Percentiles rank a stretch among this genome's conserved stretches.
These are phyloP conservation scores for Tolypocladium amazonense DNA, from an alignment of 2,329 filamentous ascomycete species.

Conservation along the genomic window DNA sequence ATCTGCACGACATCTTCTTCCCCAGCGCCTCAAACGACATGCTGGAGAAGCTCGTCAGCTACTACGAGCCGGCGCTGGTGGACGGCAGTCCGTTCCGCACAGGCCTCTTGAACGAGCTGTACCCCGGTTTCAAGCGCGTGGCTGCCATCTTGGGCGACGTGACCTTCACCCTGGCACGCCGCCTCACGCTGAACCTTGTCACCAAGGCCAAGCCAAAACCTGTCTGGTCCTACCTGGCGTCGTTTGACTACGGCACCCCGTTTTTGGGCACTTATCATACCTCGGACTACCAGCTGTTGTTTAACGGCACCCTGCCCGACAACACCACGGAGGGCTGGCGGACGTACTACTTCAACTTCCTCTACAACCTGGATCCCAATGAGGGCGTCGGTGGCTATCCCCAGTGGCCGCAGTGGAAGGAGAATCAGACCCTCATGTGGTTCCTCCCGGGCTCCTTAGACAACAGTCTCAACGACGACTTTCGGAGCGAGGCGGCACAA, in stretches of 20 bases:
- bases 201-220: slow-evolving; percentile 39
- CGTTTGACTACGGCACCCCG: slow-evolving; percentile 61
- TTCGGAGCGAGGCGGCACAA: slow-evolving; percentile 18
- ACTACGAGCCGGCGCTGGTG: slow-evolving; percentile 46
- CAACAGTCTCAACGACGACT: slow-evolving; percentile 24
- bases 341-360: slow-evolving; percentile 63
- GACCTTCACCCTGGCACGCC: slow-evolving; percentile 61
- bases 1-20: slow-evolving; percentile 53
- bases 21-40: slow-evolving; percentile 36
- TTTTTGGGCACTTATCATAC: slow-evolving; percentile 69
- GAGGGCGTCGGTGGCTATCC: slow-evolving; percentile 27
- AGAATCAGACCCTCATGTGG: slow-evolving; percentile 37
- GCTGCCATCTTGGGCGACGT: slow-evolving; percentile 68
- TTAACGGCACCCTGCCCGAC: slow-evolving; percentile 53
- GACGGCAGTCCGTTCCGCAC: slow-evolving; percentile 65
- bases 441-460: slow-evolving; percentile 25
- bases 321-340: slow-evolving; percentile 49
- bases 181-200: slow-evolving; percentile 46
- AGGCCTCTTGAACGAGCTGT: slow-evolving; percentile 55
- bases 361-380: slow-evolving; percentile 64
- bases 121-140: slow-evolving; percentile 67
- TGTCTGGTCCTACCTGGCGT: slow-evolving; percentile 64
- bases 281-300: slow-evolving; percentile 58
- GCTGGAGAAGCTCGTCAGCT: slow-evolving; percentile 45
- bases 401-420: slow-evolving; percentile 32